Conservation (phyloP, 1,284 basidiomycete species). For the Mixia osmundae region DNA sequence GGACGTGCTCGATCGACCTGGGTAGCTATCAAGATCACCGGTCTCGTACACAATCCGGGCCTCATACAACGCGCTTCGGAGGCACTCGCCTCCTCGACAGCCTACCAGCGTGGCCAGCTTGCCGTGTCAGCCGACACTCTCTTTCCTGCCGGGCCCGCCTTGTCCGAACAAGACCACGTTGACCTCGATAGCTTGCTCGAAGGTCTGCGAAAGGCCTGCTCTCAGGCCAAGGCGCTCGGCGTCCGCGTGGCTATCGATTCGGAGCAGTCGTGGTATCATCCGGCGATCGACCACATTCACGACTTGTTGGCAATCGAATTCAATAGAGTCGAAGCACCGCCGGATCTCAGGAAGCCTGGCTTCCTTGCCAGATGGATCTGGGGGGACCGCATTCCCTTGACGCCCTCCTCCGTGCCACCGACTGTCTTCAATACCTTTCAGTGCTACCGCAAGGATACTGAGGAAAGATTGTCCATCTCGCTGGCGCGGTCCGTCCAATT, state of each 20-base stretch:
- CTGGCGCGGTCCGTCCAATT: slow-evolving; percentile 30
- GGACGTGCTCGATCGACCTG: slow-evolving; percentile 6
- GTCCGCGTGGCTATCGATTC: slow-evolving; percentile 17
- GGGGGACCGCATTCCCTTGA: slow-evolving; percentile 4
- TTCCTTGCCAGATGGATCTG: too few relatives aligned
- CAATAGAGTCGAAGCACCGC: too few relatives aligned
- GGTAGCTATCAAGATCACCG: slow-evolving; percentile 13
- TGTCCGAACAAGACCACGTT: slow-evolving; percentile 12
- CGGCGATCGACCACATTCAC: slow-evolving; percentile 15
- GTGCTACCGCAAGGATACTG: slow-evolving; percentile 4
- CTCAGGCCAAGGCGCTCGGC: slow-evolving; percentile 10
- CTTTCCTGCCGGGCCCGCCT: slow-evolving; percentile 10
- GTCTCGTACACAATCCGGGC: slow-evolving; percentile 14
- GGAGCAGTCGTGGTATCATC: slow-evolving; percentile 17
- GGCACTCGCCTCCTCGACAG: slow-evolving; percentile 10
- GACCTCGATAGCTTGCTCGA: slow-evolving; percentile 11
- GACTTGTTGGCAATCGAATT: slow-evolving; percentile 14
- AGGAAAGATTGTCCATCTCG: slow-evolving; percentile 1
- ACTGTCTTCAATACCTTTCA: slow-evolving; percentile 18
- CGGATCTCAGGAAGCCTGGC: too few relatives aligned
- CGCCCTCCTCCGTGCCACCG: slow-evolving; percentile 4
- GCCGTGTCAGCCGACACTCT: slow-evolving; percentile 3
- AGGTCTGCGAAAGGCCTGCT: slow-evolving; percentile 9
- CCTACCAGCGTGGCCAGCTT: slow-evolving; percentile 3
- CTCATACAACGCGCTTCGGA: slow-evolving; percentile 14